These are phyloP conservation scores for Phlebiopsis gigantea DNA, from an alignment of 768 basidiomycete genomes.

Conservation along the genomic window DNA sequence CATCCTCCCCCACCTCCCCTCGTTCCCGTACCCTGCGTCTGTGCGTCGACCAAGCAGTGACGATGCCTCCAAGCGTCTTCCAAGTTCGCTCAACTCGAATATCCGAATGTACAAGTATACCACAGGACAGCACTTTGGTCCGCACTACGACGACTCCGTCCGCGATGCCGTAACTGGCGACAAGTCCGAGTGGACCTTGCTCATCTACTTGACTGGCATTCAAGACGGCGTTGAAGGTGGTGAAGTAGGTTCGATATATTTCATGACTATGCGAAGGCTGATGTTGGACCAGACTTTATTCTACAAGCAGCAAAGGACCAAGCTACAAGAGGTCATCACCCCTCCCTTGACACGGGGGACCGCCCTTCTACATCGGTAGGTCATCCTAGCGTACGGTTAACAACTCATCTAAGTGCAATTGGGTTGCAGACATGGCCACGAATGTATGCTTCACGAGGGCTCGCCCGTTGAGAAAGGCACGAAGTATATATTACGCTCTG, in stretches of 20 bases:
- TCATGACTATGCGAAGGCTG: not conserved
- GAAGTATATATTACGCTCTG: slow-evolving; percentile 72
- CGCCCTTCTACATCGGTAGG: slow-evolving; percentile 61
- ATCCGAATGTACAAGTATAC: slow-evolving; percentile 71
- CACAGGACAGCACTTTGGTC: slow-evolving; percentile 60
- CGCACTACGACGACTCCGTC: slow-evolving; percentile 73
- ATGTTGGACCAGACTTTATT: slow-evolving; percentile 54
- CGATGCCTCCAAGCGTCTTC: not conserved
- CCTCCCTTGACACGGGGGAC: slow-evolving; percentile 56
- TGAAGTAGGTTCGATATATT: slow-evolving; percentile 35
- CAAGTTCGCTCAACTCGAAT: slow-evolving; percentile 60
- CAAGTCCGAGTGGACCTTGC: slow-evolving; percentile 72
- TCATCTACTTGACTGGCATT: slow-evolving; percentile 65
- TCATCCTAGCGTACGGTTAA: not conserved
- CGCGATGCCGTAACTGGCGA: slow-evolving; percentile 52
- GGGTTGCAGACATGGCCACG: slow-evolving; percentile 54
- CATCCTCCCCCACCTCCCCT: slow-evolving; percentile 54
- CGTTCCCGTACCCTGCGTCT: slow-evolving; percentile 40
- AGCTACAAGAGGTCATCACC: slow-evolving; percentile 42
- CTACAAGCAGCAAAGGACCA: slow-evolving; percentile 51
- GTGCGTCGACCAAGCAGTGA: slow-evolving; percentile 19
- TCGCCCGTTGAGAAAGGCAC: slow-evolving; percentile 52
- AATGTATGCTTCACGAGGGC: slow-evolving; percentile 72
- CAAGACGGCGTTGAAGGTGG: slow-evolving; percentile 75
- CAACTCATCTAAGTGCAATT: not conserved